Base-by-base conservation (phyloP, 1,284 basidiomycete species). In the Meira nashicola region DNA sequence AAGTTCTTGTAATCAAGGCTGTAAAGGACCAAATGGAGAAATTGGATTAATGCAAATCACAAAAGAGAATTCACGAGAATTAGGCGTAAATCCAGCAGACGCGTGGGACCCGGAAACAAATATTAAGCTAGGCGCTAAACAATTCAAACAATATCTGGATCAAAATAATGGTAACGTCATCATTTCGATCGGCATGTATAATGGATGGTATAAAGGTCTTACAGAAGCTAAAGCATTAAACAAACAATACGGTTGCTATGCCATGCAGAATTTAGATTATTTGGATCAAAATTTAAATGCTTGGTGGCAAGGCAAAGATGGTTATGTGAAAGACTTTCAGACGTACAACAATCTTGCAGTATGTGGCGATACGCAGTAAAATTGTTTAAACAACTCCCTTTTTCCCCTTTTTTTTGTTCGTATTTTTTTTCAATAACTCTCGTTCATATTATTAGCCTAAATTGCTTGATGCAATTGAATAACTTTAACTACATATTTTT, bases 1-100 rank as follows among this genome's bases (percentile, higher is more conserved):
- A 43, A 63, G 60, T 10, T 65, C 62, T 37, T 71, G 69, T 58
- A 69, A 70, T 53, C 58, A 67, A 37, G 44, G 49, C 23, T 58
- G 23, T 41, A 70, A 60, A 9, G 69, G 69, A 21, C 64, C 63
- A 28, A 69, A 70, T 40, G 69, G 69, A 11, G 69, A 68, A 55
- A 62, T 66, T 23, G 69, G 69, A 21, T 57, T 71, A 19, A 71
- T 71, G 69, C 69, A 71, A 62, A 67, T 71, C 60, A 69, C 67
- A 37, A 62, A 56, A 3, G 69, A 69, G 57, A 71, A 69, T 61
- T 71, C 67, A 48, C 6, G 46, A 23, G 28, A 33, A 33, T 4
- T 33, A 8, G 28, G 28, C 8, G 28, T 33, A 33, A 33, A 33
- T 8, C 62, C 62, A n/a, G 66, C 64, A 23, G 66, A 67, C 25